phyloP scores from a whole-genome alignment of 1,284 basidiomycete species.

The Hortiboletus rubellus region DNA sequence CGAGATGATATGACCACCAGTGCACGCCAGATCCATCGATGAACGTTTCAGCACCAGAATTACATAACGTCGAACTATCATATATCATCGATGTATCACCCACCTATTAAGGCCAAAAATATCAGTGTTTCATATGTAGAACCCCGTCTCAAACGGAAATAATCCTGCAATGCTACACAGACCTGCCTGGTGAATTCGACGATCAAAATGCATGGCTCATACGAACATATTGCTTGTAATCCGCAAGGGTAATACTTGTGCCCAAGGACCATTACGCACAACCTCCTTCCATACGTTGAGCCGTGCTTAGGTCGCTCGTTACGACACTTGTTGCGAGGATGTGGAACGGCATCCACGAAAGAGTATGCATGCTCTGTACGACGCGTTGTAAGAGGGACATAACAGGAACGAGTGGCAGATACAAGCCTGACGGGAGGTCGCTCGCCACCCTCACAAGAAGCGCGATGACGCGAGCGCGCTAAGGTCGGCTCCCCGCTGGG shows the following conservation, averaged over 20 bases:
- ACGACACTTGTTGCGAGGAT: conserved; percentile 68
- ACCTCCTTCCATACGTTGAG: conserved; percentile 57
- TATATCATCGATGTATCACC: not conserved
- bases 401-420: conserved; percentile 3
- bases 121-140: conserved; percentile 1
- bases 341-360: conserved; percentile 54
- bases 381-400: conserved; percentile 11
- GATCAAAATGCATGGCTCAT: conserved; percentile 16
- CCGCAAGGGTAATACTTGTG: conserved; percentile 17
- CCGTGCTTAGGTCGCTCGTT: conserved; percentile 69
- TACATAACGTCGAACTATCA: not conserved
- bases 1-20: no score
- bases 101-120: not conserved
- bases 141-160: not conserved
- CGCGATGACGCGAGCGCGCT: conserved; percentile 69
- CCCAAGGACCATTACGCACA: conserved; percentile 19
- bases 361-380: conserved; percentile 33
- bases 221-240: conserved; percentile 15
- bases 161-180: not conserved
- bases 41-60: not conserved
- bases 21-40: no score
- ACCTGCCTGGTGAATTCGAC: conserved; percentile 1
- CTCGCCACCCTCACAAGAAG: conserved; percentile 67
- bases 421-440: conserved; percentile 52
- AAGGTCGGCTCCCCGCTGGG: conserved; percentile 65